Base-by-base conservation (phyloP, 441 rosid species). In the Populus trichocarpa region DNA sequence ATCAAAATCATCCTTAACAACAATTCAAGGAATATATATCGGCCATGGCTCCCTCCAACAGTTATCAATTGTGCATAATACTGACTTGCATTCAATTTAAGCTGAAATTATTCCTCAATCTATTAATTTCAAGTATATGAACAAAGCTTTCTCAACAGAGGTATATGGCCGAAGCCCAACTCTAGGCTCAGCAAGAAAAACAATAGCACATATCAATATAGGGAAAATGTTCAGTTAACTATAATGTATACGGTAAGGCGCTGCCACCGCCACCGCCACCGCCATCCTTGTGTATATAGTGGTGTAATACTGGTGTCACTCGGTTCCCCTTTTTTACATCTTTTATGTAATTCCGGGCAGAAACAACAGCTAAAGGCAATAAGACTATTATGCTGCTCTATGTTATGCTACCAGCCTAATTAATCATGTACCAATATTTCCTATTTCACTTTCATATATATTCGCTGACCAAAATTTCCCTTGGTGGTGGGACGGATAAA, bases 381-480 rank as follows among this genome's bases (percentile, higher is more conserved):
- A 7, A 57, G 23, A 2, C 63, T 20, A n/a, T 18, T 33, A 68
- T 33, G 14, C 30, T 18, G 42, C 70, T 67, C 22, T 67, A 30
- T 67, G 10, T 30, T 28, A 14, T 13, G 63, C 63, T 57, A 57
- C 63, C 22, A 7, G 63, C 10, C 23, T 57, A 57, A 57, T 57
- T 57, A 57, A 57, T 57, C 63, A 20, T 20, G 2, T 20, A 57
- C 63, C 11, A 6, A 20, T n/a, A 18, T 57, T 57, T 57, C 63
- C 63, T n/a, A 20, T 57, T 33, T 46, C 13, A 64, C 57, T n/a
- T 36, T 1, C n/a, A 71, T 71, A 46, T 57, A 30, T 72, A 71
- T 23, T 71, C 42, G 46, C 35, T 23, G 10, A 4, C 68, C 81
- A 73, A 78, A 73, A 67, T 35, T 72, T 57, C 69, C 53, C 69